Percentiles rank a stretch among this genome's conserved stretches.
Conservation (phyloP, 805 yeast genomes). For the Pichia pseudocactophila region DNA sequence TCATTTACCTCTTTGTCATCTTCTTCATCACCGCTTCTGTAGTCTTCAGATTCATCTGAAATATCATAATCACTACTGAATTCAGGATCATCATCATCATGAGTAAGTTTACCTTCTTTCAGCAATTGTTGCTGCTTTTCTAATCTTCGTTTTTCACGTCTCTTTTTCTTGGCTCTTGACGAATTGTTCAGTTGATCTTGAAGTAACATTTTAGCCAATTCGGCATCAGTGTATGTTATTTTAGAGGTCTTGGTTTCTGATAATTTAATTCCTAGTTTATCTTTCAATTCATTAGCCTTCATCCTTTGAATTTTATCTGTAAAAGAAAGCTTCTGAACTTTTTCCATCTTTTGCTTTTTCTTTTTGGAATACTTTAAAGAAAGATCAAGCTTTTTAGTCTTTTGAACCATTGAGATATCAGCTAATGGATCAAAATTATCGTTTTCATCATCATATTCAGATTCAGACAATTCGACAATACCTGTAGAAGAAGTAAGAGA, state of each 20-base stretch:
- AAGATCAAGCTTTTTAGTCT: slow-evolving; percentile 8
- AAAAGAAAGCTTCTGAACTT: slow-evolving; percentile 3
- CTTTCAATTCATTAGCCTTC: slow-evolving; percentile 8
- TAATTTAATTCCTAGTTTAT: background rate
- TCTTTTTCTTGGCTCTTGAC: slow-evolving; percentile 3
- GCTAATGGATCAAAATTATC: background rate
- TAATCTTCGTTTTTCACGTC: slow-evolving; percentile 12
- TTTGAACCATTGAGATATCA: background rate
- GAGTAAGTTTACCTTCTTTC: slow-evolving; percentile 10
- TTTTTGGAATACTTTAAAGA: slow-evolving; percentile 9
- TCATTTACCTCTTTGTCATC: slow-evolving; percentile 20
- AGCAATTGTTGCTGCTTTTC: slow-evolving; percentile 12
- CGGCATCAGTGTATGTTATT: slow-evolving; percentile 7
- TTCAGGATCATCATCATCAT: slow-evolving; percentile 24
- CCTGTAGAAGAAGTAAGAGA: background rate
- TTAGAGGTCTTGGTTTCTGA: background rate
- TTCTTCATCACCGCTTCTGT: slow-evolving; percentile 15
- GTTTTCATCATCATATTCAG: background rate
- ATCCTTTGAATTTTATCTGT: slow-evolving; percentile 9
- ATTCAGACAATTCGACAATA: slow-evolving; percentile 4
- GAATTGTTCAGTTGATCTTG: slow-evolving; percentile 12
- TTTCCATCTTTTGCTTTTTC: slow-evolving; percentile 3
- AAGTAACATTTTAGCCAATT: slow-evolving; percentile 10
- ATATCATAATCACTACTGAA: slow-evolving; percentile 22
- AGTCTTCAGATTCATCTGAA: slow-evolving; percentile 16